A percentile compares a stretch with the other conserved stretches of the same genome.
Evolutionary conservation across 1,139 yeast genomes (phyloP).

Genomic region (Lodderomyces theae): DNA sequence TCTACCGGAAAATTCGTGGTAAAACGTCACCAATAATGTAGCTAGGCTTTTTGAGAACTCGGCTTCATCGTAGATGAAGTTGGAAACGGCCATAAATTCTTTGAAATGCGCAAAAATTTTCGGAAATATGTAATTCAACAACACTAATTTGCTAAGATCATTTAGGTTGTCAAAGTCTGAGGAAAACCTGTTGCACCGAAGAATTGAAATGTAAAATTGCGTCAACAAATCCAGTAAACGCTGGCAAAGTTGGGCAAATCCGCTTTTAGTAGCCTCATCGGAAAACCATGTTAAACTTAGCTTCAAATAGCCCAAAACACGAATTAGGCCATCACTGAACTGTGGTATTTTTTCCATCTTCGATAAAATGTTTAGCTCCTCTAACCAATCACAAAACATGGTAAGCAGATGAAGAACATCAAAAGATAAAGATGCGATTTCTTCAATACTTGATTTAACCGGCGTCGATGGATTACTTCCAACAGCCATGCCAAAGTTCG

Average conservation of each 20-base stretch:
- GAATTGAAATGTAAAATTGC: constrained; percentile 31
- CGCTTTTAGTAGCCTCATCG: constrained; percentile 18
- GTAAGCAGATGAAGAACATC: constrained; percentile 38
- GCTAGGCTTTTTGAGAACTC: constrained; percentile 29
- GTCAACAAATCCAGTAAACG: constrained; percentile 26
- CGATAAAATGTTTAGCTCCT: constrained; percentile 21
- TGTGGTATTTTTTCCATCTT: constrained; percentile 27
- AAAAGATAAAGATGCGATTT: constrained; percentile 24
- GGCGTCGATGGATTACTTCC: constrained; percentile 39
- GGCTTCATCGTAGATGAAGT: constrained; percentile 36
- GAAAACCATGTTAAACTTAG: constrained; percentile 26
- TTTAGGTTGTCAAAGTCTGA: constrained; percentile 20
- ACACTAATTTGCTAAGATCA: constrained; percentile 28
- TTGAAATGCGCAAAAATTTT: constrained; percentile 35
- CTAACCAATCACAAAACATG: constrained; percentile 30
- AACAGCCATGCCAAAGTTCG: constrained; percentile 35
- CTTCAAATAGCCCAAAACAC: constrained; percentile 35
- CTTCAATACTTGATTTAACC: constrained; percentile 12
- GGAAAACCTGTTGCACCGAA: constrained; percentile 22
- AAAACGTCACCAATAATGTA: constrained; percentile 24
- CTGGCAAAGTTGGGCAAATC: constrained; percentile 23
- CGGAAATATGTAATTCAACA: constrained; percentile 38
- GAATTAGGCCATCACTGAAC: constrained; percentile 42
- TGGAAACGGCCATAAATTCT: constrained; percentile 32
- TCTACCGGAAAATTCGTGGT: constrained; percentile 23